Evolutionary conservation across 2,329 filamentous ascomycete genomes (phyloP).

Genomic region (Graphilbum ipis-grandicollis): DNA sequence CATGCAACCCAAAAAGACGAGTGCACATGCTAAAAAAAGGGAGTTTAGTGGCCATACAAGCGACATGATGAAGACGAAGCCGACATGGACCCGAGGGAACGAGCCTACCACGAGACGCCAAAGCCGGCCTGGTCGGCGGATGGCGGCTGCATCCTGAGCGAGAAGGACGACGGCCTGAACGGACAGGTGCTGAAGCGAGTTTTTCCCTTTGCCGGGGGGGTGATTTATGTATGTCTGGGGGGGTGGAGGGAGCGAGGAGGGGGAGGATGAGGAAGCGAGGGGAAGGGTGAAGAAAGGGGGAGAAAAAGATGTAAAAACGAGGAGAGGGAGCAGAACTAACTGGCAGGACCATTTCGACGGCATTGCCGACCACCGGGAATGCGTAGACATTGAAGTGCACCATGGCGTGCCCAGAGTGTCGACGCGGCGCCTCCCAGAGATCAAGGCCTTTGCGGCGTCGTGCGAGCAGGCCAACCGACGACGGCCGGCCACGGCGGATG

Average conservation of each 20-base stretch:
- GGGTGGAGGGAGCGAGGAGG: too few relatives aligned
- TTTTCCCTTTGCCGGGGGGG: conserved; percentile 3
- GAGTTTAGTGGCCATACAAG: conserved; percentile 68
- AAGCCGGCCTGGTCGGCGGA: conserved; percentile 67
- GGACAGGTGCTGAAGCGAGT: conserved; percentile 10
- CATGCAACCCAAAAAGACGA: conserved; percentile 1
- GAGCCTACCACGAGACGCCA: conserved; percentile 52
- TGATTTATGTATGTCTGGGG: conserved; percentile 2
- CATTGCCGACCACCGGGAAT: conserved; percentile 28
- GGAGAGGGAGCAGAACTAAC: conserved; percentile 1
- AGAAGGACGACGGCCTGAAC: not conserved
- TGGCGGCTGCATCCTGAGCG: conserved; percentile 36
- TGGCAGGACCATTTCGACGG: conserved; percentile 18
- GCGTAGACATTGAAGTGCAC: conserved; percentile 33
- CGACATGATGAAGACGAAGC: conserved; percentile 42
- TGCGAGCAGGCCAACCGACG: conserved; percentile 19
- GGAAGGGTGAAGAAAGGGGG: not conserved
- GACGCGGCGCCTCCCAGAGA: conserved; percentile 25
- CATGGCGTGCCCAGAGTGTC: conserved; percentile 43
- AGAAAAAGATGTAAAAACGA: not conserved
- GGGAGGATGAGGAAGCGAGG: too few relatives aligned
- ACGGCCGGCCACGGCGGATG: conserved; percentile 16
- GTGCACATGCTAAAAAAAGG: conserved; percentile 27
- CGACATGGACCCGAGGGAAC: conserved; percentile 45
- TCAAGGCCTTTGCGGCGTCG: conserved; percentile 25